These are phyloP conservation scores for Pseudogymnoascus pannorum DNA, from an alignment of 2,329 filamentous ascomycete genomes.

Conservation along the genomic window DNA sequence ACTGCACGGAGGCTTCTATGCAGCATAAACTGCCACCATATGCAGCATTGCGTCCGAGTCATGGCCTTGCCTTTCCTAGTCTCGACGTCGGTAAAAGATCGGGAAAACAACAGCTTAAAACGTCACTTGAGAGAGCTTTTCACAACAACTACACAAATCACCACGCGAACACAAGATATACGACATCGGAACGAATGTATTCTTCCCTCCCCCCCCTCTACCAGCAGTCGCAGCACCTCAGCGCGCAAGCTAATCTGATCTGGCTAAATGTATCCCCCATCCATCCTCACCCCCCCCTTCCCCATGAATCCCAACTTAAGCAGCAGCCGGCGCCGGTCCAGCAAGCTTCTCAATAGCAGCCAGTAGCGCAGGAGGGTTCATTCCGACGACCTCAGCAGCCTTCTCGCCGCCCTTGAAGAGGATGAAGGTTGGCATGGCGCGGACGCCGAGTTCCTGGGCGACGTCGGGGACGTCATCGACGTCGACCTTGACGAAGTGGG, in stretches of 20 bases:
- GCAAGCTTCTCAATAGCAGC: constrained; percentile 20
- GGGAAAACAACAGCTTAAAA: neutral
- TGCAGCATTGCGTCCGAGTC: neutral
- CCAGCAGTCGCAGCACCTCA: neutral
- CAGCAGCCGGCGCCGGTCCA: neutral
- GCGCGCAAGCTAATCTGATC: neutral
- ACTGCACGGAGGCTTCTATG: neutral
- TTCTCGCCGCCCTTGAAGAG: constrained; percentile 76
- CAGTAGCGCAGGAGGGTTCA: constrained; percentile 65
- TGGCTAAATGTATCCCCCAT: neutral
- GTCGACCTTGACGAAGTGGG: constrained; percentile 83
- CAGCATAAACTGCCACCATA: neutral
- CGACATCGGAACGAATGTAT: neutral
- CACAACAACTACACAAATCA: neutral
- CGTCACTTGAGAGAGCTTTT: neutral
- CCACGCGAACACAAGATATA: neutral
- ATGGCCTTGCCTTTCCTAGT: neutral
- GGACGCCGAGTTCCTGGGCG: constrained; percentile 68
- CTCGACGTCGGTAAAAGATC: neutral
- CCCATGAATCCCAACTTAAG: neutral
- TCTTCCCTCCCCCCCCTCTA: neutral
- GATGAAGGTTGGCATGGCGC: constrained; percentile 89
- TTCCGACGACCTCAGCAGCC: constrained; percentile 67
- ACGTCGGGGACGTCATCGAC: constrained; percentile 75
- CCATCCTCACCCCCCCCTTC: neutral